A percentile compares a stretch with the other conserved stretches of the same genome.
Conservation (phyloP, 2,329 filamentous ascomycete species). For the Chalaropsis ovoidea region DNA sequence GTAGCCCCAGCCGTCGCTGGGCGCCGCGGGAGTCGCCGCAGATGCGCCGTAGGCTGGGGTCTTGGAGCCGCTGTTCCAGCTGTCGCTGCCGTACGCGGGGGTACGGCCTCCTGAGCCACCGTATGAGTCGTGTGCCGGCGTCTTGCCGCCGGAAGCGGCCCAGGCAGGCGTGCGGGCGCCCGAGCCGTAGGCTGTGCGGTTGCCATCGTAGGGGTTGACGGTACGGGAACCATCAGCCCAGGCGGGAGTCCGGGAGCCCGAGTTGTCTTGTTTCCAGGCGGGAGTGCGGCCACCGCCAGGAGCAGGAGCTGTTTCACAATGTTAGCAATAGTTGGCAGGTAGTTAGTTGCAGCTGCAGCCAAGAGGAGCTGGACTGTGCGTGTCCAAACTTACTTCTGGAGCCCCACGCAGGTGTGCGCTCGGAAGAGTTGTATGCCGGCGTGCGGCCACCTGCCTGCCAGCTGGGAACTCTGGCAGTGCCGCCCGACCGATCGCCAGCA, state of each 20-base stretch:
- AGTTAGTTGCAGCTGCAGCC: background rate
- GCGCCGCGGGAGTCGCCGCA: slow-evolving; percentile 49
- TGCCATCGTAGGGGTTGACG: slow-evolving; percentile 62
- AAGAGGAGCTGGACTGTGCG: background rate
- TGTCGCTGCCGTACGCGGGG: slow-evolving; percentile 52
- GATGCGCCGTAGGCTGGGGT: slow-evolving; percentile 62
- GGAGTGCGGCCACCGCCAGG: slow-evolving; percentile 49
- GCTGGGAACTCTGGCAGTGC: slow-evolving; percentile 39
- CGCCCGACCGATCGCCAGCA: slow-evolving; percentile 38
- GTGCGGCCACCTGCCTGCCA: slow-evolving; percentile 61
- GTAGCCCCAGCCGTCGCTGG: slow-evolving; percentile 51
- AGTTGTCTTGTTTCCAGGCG: slow-evolving; percentile 48
- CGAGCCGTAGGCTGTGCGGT: slow-evolving; percentile 65
- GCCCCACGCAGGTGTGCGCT: slow-evolving; percentile 69
- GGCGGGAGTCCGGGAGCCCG: slow-evolving; percentile 56
- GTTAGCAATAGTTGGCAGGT: background rate
- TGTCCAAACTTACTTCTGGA: slow-evolving; percentile 50
- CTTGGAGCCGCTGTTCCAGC: slow-evolving; percentile 60
- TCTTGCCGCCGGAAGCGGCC: slow-evolving; percentile 62
- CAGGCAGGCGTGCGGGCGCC: slow-evolving; percentile 65
- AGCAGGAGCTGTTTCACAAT: slow-evolving; percentile 40
- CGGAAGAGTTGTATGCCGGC: slow-evolving; percentile 51
- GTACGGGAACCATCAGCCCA: slow-evolving; percentile 60
- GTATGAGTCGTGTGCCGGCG: slow-evolving; percentile 54
- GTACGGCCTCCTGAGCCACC: slow-evolving; percentile 55